Conservation (phyloP, 169 alveolate genomes). For the Cryptosporidium meleagridis region DNA sequence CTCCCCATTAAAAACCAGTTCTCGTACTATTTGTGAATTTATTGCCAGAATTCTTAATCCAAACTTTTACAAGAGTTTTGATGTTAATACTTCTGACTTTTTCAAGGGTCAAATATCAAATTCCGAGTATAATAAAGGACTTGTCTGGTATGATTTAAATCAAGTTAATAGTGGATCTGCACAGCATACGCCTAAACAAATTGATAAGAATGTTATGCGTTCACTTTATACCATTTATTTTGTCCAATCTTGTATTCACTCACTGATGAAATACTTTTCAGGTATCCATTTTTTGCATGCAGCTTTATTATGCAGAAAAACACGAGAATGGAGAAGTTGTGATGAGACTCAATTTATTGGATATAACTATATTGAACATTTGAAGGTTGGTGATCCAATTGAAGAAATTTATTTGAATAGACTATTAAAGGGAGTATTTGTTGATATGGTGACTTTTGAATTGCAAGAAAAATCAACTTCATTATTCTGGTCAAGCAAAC, state of each 20-base stretch:
- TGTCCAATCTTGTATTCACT: conserved; percentile 45
- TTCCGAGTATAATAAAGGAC: conserved; percentile 18
- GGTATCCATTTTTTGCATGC: conserved; percentile 58
- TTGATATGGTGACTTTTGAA: conserved; percentile 64
- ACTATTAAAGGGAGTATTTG: conserved; percentile 40
- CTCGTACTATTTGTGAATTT: conserved; percentile 29
- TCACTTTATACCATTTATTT: conserved; percentile 30
- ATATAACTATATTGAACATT: conserved; percentile 7
- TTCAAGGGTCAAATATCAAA: conserved; percentile 31
- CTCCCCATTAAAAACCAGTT: conserved; percentile 1
- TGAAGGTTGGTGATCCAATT: not conserved
- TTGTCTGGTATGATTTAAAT: conserved; percentile 24
- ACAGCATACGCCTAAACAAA: not conserved
- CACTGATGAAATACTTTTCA: conserved; percentile 22
- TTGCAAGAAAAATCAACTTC: conserved; percentile 28
- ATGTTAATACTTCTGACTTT: conserved; percentile 1
- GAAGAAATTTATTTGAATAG: conserved; percentile 22
- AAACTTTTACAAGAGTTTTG: not conserved
- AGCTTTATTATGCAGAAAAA: conserved; percentile 56
- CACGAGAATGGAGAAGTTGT: conserved; percentile 61
- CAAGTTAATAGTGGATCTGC: not conserved
- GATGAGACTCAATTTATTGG: conserved; percentile 12
- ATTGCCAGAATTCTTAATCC: conserved; percentile 27
- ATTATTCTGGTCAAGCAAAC: conserved; percentile 18
- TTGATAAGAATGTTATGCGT: conserved; percentile 14